Conservation (phyloP, 495 filamentous ascomycete species). For the Penicillium pulvis region DNA sequence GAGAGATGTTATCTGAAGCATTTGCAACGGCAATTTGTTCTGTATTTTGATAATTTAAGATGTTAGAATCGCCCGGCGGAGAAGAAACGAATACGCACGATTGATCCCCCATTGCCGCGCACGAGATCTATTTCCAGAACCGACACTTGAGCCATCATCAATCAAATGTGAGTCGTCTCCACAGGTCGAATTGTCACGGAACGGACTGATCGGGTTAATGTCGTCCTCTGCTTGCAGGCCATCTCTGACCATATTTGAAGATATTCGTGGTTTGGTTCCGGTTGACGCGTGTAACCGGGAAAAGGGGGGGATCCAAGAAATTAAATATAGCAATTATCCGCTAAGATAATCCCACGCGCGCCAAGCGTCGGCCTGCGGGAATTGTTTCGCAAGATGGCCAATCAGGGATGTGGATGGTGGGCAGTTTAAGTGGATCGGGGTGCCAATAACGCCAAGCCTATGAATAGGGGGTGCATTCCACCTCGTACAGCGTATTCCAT, state of each 20-base stretch:
- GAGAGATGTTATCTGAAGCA: constrained; percentile 8
- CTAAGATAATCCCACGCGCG: neutral
- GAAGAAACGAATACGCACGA: constrained; percentile 1
- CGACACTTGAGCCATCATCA: constrained; percentile 3
- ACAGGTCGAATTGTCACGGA: constrained; percentile 1
- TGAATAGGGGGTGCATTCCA: neutral
- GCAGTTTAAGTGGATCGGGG: neutral
- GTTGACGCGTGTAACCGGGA: neutral
- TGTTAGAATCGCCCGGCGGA: neutral
- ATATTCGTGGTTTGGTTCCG: neutral
- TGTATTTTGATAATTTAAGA: neutral
- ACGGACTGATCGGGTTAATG: neutral
- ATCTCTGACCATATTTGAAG: constrained; percentile 8
- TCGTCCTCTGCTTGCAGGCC: constrained; percentile 3
- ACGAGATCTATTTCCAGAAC: constrained; percentile 3
- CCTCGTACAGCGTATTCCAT: neutral
- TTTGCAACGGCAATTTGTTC: neutral
- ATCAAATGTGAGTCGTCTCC: constrained; percentile 5
- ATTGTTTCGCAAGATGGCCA: constrained; percentile 1
- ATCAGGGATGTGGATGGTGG: neutral
- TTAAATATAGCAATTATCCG: neutral
- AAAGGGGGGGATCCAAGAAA: constrained; percentile 3
- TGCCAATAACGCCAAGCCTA: neutral
- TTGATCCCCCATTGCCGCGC: constrained; percentile 1
- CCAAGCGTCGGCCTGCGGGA: constrained; percentile 1